Evolutionary conservation across 129 eudicot species (phyloP).

Genomic region (Pseudognaphalium luteoalbum): DNA sequence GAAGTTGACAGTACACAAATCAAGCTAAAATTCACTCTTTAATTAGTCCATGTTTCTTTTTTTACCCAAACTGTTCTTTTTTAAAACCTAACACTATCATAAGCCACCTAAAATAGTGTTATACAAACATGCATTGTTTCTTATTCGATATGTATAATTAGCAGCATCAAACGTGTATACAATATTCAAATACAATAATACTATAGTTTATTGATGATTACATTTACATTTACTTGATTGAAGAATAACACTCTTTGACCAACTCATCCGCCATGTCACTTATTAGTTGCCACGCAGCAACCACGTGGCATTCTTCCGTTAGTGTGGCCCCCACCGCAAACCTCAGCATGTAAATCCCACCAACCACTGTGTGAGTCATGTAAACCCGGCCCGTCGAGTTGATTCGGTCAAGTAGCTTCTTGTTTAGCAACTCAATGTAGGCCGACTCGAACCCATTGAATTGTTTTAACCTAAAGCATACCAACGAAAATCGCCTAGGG

Average conservation of each 20-base stretch:
- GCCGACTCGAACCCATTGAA: conserved; percentile 24
- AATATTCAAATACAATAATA: not conserved
- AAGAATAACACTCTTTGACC: conserved; percentile 17
- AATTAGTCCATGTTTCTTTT: no score
- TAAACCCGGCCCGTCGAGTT: conserved; percentile 52
- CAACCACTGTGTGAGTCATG: conserved; percentile 45
- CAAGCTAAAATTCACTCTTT: no score
- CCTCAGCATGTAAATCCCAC: conserved; percentile 45
- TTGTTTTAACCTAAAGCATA: conserved; percentile 47
- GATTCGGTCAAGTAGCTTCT: conserved; percentile 39
- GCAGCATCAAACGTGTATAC: not conserved
- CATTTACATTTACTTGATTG: not conserved
- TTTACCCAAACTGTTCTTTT: no score
- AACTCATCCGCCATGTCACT: conserved; percentile 39
- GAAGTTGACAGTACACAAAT: no score
- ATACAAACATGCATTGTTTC: not conserved
- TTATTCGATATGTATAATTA: not conserved
- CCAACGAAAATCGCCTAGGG: conserved; percentile 44
- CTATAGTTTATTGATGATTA: not conserved
- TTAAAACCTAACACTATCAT: no score
- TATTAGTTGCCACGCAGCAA: conserved; percentile 48
- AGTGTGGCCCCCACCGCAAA: conserved; percentile 54
- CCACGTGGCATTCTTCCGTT: conserved; percentile 48
- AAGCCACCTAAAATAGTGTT: no score
- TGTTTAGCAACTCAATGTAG: conserved; percentile 30